phyloP scores from a whole-genome alignment of 768 basidiomycete species.

The Ephemerocybe angulata region DNA sequence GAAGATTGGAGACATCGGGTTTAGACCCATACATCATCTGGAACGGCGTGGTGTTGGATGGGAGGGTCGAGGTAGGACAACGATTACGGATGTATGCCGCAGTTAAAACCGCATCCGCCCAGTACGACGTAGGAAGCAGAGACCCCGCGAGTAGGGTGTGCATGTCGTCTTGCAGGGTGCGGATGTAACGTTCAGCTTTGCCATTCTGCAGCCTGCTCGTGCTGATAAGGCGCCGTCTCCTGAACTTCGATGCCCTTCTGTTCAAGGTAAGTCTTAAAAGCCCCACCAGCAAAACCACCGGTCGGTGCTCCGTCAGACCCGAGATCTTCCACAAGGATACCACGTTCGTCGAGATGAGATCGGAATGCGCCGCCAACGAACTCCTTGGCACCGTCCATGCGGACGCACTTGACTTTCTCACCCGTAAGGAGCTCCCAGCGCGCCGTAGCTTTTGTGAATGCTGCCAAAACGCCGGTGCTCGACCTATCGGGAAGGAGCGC shows the following conservation, averaged over 20 bases:
- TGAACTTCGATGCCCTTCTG: constrained; percentile 8
- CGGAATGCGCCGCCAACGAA: not conserved
- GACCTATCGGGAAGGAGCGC: constrained; percentile 3
- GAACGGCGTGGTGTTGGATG: constrained; percentile 11
- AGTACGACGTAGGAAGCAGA: constrained; percentile 16
- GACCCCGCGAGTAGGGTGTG: constrained; percentile 20
- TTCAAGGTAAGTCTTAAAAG: not conserved
- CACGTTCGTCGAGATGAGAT: no score
- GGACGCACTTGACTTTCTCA: not conserved
- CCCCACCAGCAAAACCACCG: no score
- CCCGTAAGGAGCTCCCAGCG: not conserved
- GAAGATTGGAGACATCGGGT: constrained; percentile 26
- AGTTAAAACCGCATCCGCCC: constrained; percentile 13
- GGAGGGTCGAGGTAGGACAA: constrained; percentile 5
- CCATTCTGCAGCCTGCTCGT: constrained; percentile 31
- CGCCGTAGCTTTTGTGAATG: not conserved
- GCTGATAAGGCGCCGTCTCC: constrained; percentile 23
- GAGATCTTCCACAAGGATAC: no score
- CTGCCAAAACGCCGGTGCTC: constrained; percentile 1
- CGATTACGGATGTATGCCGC: constrained; percentile 10
- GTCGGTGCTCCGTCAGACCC: no score
- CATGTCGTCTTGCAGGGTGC: constrained; percentile 21
- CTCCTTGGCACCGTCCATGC: not conserved
- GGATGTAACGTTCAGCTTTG: constrained; percentile 23
- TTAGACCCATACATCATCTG: constrained; percentile 15